A percentile compares a stretch with the other conserved stretches of the same genome.
phyloP scores from a whole-genome alignment of 495 filamentous ascomycete species.

The Penicillium taxi region DNA sequence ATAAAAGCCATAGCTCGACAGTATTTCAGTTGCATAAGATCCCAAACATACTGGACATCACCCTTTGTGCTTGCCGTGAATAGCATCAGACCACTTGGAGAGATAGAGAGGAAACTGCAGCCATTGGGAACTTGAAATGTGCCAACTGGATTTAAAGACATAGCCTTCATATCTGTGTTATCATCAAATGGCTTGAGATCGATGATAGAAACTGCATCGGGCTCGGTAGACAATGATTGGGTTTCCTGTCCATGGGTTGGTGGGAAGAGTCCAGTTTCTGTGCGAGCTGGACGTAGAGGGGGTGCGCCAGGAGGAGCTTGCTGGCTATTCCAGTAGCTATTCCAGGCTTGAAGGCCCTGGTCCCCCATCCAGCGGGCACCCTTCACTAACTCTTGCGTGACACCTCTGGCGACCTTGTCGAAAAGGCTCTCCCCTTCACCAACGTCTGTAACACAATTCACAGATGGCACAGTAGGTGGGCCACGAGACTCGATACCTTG shows the following conservation, averaged over 20 bases:
- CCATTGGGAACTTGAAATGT: constrained; percentile 77
- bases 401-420: constrained; percentile 77
- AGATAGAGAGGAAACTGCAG: constrained; percentile 86
- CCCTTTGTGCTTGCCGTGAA: constrained; percentile 89
- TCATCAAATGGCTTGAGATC: constrained; percentile 63
- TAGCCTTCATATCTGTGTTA: constrained; percentile 28
- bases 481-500: constrained; percentile 62
- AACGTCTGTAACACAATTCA: constrained; percentile 67
- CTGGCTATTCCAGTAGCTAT: constrained; percentile 76
- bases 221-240: constrained; percentile 47
- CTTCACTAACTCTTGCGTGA: constrained; percentile 84
- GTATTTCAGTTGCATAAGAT: constrained; percentile 61
- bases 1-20: constrained; percentile 37
- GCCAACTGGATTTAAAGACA: constrained; percentile 53
- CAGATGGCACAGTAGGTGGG: constrained; percentile 65
- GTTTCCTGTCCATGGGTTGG: constrained; percentile 62
- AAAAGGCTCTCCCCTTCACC: constrained; percentile 73
- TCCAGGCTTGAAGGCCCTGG: constrained; percentile 79
- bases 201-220: constrained; percentile 74
- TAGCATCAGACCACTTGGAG: constrained; percentile 72
- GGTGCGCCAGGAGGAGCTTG: constrained; percentile 27
- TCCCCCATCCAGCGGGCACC: constrained; percentile 81
- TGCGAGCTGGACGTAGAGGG: constrained; percentile 21
- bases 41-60: constrained; percentile 88
- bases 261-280: constrained; percentile 49